Conservation (phyloP, 139 green algal species). For the Auxenochlorella pyrenoidosa region DNA sequence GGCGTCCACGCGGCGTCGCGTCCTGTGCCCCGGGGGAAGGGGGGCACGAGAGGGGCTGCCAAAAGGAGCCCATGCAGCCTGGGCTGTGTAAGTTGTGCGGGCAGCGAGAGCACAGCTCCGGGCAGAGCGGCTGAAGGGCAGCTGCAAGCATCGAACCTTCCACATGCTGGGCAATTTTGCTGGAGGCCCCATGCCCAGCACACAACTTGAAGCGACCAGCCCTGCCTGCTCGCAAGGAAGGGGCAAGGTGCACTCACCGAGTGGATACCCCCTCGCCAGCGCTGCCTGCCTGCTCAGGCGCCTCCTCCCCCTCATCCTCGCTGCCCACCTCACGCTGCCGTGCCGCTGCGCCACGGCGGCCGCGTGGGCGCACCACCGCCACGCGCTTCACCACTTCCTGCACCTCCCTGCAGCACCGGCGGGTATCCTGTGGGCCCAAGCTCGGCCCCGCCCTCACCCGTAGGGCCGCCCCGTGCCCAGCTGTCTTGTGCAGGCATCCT, state of each 20-base stretch:
- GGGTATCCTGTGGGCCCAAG: too few relatives aligned
- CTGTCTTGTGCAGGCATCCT: too few relatives aligned
- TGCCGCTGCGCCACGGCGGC: neutral
- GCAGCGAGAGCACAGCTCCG: neutral
- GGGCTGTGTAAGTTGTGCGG: neutral
- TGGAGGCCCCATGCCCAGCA: too few relatives aligned
- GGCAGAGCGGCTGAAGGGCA: neutral
- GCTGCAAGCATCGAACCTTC: neutral
- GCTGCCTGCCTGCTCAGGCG: neutral
- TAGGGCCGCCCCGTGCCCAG: too few relatives aligned
- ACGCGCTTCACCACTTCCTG: constrained; percentile 31
- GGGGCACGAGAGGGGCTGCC: neutral
- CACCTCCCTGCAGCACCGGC: neutral
- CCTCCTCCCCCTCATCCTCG: neutral
- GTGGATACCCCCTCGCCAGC: neutral
- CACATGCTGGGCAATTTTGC: too few relatives aligned
- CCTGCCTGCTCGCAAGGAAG: too few relatives aligned
- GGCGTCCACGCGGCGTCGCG: neutral
- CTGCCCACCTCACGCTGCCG: neutral
- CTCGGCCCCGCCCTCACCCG: too few relatives aligned
- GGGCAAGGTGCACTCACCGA: too few relatives aligned
- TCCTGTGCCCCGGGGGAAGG: neutral
- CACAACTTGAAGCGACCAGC: too few relatives aligned
- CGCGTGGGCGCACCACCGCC: constrained; percentile 18
- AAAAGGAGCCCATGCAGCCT: too few relatives aligned